These are phyloP conservation scores for Paramecium octaurelia DNA, from an alignment of 73 alveolate species.

Conservation along the genomic window DNA sequence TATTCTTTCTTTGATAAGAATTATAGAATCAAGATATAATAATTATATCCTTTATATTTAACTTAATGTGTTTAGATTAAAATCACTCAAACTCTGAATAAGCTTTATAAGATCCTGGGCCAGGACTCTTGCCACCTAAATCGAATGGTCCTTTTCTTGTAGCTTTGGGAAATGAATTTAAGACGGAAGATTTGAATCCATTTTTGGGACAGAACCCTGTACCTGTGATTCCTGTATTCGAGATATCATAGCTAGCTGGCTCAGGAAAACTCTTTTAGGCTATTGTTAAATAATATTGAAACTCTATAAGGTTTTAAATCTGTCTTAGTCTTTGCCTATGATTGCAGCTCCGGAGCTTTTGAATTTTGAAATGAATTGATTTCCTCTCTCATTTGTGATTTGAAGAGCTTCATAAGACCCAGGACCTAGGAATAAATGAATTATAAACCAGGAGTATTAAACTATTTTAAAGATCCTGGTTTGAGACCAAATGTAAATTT, in stretches of 20 bases:
- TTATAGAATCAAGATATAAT: background rate
- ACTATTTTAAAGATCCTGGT: background rate
- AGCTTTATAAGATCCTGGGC: background rate
- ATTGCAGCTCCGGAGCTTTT: conserved; percentile 34
- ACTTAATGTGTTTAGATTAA: background rate
- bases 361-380: background rate
- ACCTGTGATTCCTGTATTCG: background rate
- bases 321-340: conserved; percentile 15
- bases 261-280: conserved; percentile 15
- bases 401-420: conserved; percentile 17
- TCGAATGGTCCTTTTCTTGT: background rate
- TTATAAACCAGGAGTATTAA: background rate
- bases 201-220: background rate
- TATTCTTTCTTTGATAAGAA: no score
- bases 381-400: background rate
- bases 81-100: conserved; percentile 30
- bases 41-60: background rate
- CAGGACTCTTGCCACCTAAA: background rate
- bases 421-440: background rate
- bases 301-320: conserved; percentile 24
- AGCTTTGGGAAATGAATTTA: conserved; percentile 3
- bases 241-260: conserved; percentile 20
- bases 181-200: conserved; percentile 6
- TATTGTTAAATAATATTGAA: background rate
- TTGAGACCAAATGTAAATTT: background rate